Evolutionary conservation across 1,284 basidiomycete species (phyloP), one percentile per base, ranked within the genome.

Genomic region (Ganoderma meredithae): DNA sequence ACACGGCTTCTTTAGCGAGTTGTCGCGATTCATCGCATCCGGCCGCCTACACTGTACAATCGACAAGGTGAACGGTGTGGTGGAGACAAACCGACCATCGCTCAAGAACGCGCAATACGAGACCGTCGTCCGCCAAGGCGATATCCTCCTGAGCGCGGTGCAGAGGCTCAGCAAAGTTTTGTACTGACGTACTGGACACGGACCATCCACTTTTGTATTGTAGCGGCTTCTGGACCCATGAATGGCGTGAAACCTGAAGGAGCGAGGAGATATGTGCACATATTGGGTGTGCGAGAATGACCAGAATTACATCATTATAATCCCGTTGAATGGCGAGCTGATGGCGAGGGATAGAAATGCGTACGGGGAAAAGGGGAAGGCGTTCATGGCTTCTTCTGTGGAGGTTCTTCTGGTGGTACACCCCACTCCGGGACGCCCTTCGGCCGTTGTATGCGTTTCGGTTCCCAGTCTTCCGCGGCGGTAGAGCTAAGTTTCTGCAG

Each of bases 41-140:
- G 94, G 94, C n/a, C 86, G 97, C 15, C 82, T 99, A 60, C 91
- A 96, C 69, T 95, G 94, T 75, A 92, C 93, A 9, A 98, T 99
- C 72, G 97, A 99, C 85, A 96, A 96, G 78, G 97, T 98, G 40
- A 87, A 93, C 68, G 95, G 96, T 0, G 88, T 98, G 39, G 96
- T 99, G 13, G 95, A 97, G 81, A 99, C 97, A n/a, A 96, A 95
- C 65, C 85, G 96, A 68, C 93, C 95, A 15, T 88, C 90, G 7
- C 80, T 90, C 40, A 98, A 98, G 86, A 95, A 92, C 67, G 90
- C 92, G 56, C 92, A 96, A 76, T 99, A 98, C 78, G 95, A 96
- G 76, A 91, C 92, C 63, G 93, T 98, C 75, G 85, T 96, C 73
- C 91, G 93, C 80, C 91, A 95, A 79, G 94, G 95, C 2, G 97